Base-by-base conservation (phyloP, 495 filamentous ascomycete species). In the Chaetomium tenue region DNA sequence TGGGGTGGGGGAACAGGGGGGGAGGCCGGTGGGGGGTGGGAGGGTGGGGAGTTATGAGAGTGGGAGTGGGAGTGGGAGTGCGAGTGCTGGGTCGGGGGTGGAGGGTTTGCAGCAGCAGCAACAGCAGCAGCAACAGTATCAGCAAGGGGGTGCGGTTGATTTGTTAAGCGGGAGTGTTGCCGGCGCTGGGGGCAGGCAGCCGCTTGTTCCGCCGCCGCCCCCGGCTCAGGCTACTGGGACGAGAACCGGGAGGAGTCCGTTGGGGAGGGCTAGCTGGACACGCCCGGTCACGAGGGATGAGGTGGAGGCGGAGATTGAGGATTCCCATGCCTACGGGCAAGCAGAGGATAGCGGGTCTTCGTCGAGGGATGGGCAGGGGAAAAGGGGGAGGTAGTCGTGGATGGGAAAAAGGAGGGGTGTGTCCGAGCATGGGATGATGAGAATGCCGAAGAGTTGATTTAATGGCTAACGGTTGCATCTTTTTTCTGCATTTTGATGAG, bases 11-110 rank as follows among this genome's bases (percentile, higher is more conserved):
- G 40, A 44, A 2, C 13, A 18, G 13, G 40, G 11, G 13, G 6
- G 40, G 40, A 44, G 40, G 40, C 40, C 16, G 40, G 13, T 16
- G 1, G 40, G 5, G 83, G 80, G 1, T 78, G 82, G 28, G 84
- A 48, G 57, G 42, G 12, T 9, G 42, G 25, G 44, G 42, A 39
- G 40, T 44, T 44, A 44, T 44, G 40, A 44, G 40, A 18, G 28
- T 30, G 28, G 3, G 28, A 30, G 40, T 15, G 40, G n/a, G n/a
- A n/a, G n/a, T n/a, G n/a, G n/a, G n/a, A n/a, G 28, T 30, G 28
- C 28, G 28, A 30, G 40, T 15, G 40, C 13, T 18, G 40, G 13
- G 33, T 37, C 33, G 33, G 8, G 5, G 33, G 33, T 37, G 9
- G 18, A 26, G 48, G 5, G 26, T 9, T 16, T n/a, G 44, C 44